A percentile compares a stretch with the other conserved stretches of the same genome.
Conservation (phyloP, 176 grass and related monocot species). For the Saccharum spontaneum region DNA sequence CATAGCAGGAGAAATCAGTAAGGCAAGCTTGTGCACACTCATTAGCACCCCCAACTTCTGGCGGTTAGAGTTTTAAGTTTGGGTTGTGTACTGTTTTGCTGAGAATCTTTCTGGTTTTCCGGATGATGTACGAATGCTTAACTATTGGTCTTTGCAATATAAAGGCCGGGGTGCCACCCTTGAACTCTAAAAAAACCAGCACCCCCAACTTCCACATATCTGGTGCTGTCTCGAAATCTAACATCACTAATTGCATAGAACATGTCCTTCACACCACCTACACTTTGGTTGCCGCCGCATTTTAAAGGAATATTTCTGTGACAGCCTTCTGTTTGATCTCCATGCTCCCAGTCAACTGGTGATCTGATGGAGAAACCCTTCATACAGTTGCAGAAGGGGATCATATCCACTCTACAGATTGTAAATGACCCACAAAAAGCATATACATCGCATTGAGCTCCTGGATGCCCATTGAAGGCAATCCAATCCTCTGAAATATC, state of each 20-base stretch:
- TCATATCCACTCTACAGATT: background rate
- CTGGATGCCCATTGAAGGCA: background rate
- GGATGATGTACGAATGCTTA: too few relatives aligned
- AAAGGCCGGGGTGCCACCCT: too few relatives aligned
- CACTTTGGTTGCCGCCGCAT: background rate
- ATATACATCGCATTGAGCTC: background rate
- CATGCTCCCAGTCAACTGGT: background rate
- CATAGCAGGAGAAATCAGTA: too few relatives aligned
- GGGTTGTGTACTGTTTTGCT: too few relatives aligned
- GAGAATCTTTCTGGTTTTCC: too few relatives aligned
- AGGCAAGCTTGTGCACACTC: too few relatives aligned
- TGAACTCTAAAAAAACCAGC: too few relatives aligned
- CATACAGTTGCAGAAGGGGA: constrained; percentile 25
- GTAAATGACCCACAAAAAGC: constrained; percentile 10
- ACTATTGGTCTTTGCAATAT: too few relatives aligned
- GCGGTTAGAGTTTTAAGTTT: too few relatives aligned
- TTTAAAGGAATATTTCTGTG: background rate
- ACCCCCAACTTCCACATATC: background rate
- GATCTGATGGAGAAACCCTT: constrained; percentile 12
- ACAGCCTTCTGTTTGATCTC: constrained; percentile 18
- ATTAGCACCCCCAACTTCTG: too few relatives aligned
- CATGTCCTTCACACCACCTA: background rate
- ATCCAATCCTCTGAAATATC: background rate
- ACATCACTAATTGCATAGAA: background rate
- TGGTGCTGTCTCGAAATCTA: constrained; percentile 8